These are phyloP conservation scores for Mycosphaerella sp. DNA, from an alignment of 2,329 filamentous ascomycete genomes.

Conservation along the genomic window DNA sequence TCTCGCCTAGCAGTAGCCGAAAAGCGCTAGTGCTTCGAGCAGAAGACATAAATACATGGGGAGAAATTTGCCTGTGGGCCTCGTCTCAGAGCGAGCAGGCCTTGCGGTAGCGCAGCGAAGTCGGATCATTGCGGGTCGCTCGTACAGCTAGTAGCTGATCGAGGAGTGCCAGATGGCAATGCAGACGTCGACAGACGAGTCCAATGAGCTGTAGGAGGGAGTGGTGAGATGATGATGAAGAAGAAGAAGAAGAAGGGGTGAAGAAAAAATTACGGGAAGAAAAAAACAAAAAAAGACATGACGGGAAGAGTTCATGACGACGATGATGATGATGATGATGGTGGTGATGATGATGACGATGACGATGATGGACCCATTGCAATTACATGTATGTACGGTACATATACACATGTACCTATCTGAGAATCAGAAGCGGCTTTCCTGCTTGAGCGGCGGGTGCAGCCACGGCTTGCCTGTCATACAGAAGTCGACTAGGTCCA, in stretches of 20 bases:
- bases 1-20: constrained; percentile 16
- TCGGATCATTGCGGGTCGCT: constrained; percentile 4
- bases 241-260: too few relatives aligned
- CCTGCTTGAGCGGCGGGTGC: neutral
- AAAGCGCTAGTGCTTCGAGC: constrained; percentile 9
- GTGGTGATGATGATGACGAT: too few relatives aligned
- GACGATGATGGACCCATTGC: too few relatives aligned
- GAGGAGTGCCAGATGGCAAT: neutral
- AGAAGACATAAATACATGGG: constrained; percentile 5
- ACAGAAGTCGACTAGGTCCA: constrained; percentile 1
- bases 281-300: too few relatives aligned
- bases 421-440: neutral
- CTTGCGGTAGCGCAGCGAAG: neutral
- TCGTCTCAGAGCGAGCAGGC: neutral
- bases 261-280: too few relatives aligned
- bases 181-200: neutral
- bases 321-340: too few relatives aligned
- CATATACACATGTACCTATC: too few relatives aligned
- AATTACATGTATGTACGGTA: too few relatives aligned
- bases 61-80: constrained; percentile 13
- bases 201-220: too few relatives aligned
- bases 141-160: neutral
- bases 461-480: constrained; percentile 4
- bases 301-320: too few relatives aligned
- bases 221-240: too few relatives aligned